Conservation (phyloP, 2,329 filamentous ascomycete species). For the Ascosphaera apis region DNA sequence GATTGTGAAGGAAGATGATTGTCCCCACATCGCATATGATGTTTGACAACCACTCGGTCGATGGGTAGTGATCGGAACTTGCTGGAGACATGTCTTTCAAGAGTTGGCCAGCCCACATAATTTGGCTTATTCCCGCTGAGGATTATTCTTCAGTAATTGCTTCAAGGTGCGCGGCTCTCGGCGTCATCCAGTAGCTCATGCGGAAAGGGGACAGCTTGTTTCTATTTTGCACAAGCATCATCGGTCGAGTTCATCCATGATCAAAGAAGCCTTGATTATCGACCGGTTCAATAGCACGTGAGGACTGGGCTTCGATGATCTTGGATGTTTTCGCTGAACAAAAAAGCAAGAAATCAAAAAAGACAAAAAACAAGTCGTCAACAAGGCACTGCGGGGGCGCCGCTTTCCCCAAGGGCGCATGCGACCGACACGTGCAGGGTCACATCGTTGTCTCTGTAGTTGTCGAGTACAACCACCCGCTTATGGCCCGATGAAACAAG, state of each 20-base stretch:
- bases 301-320: too few species aligned
- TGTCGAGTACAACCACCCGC: neutral
- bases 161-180: neutral
- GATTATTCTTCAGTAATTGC: neutral
- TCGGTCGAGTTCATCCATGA: too few species aligned
- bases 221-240: too few species aligned
- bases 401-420: neutral
- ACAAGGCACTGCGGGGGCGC: neutral
- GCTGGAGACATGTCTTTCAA: neutral
- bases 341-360: too few species aligned
- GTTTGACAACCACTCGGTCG: neutral
- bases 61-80: neutral
- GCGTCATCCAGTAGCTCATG: neutral
- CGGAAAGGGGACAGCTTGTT: neutral
- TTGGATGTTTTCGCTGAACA: too few species aligned
- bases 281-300: neutral
- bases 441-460: neutral
- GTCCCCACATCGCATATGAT: neutral
- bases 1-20: neutral
- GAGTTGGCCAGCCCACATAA: neutral
- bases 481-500: neutral
- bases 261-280: neutral
- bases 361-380: neutral
- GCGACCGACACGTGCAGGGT: neutral
- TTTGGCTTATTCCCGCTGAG: neutral